phyloP scores from a whole-genome alignment of 2,329 filamentous ascomycete genomes.

The Fusarium setosum region DNA sequence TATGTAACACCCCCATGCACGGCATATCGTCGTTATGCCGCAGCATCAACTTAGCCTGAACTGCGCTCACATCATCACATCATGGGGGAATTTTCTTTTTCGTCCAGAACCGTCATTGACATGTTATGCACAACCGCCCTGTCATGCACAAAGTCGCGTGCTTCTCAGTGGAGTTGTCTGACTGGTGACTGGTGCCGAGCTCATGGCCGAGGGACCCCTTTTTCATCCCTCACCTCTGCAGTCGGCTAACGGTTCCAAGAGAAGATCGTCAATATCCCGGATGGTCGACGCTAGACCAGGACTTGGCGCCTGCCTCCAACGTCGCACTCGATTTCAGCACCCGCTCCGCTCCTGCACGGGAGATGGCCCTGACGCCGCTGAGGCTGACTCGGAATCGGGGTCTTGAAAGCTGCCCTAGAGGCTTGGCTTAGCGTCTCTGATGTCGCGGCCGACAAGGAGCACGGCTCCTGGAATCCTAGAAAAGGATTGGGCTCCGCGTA shows the following conservation, averaged over 20 bases:
- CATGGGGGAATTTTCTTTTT: constrained; percentile 30
- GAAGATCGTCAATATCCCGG: constrained; percentile 36
- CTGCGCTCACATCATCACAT: constrained; percentile 31
- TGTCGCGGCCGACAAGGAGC: constrained; percentile 22
- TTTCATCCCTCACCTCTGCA: constrained; percentile 32
- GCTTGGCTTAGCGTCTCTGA: constrained; percentile 25
- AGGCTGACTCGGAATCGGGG: constrained; percentile 27
- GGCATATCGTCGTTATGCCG: constrained; percentile 26
- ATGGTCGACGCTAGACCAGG: constrained; percentile 10
- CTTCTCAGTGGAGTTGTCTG: constrained; percentile 29
- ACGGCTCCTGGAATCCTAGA: constrained; percentile 2
- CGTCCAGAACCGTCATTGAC: constrained; percentile 12
- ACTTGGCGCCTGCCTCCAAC: constrained; percentile 22
- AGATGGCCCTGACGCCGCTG: constrained; percentile 24
- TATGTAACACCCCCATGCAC: constrained; percentile 30
- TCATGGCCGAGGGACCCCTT: constrained; percentile 36
- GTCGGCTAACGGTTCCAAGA: constrained; percentile 24
- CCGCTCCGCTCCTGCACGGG: background rate
- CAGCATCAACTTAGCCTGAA: constrained; percentile 15
- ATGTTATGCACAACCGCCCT: constrained; percentile 31
- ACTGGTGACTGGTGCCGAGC: constrained; percentile 33
- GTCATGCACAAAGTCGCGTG: constrained; percentile 42
- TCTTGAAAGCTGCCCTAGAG: constrained; percentile 20
- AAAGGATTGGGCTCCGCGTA: constrained; percentile 11
- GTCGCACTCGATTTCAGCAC: constrained; percentile 8